phyloP scores from a whole-genome alignment of 2,329 filamentous ascomycete species.

The Xylaria sp. region DNA sequence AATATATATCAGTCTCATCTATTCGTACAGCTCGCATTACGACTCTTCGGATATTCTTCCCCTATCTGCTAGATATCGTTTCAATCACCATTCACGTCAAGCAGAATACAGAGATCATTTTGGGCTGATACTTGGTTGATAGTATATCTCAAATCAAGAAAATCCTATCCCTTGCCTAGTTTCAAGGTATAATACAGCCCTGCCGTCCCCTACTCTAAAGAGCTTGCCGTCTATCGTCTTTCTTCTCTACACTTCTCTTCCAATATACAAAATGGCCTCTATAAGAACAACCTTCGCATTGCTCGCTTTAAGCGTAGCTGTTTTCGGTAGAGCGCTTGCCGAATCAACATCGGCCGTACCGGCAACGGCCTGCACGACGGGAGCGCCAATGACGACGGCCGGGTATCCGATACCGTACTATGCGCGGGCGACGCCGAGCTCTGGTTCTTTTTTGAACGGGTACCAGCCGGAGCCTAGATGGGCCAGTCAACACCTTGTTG shows the following conservation, averaged over 20 bases:
- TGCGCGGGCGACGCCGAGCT: slow-evolving; percentile 39
- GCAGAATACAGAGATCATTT: background rate
- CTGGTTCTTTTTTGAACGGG: slow-evolving; percentile 29
- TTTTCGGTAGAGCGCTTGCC: slow-evolving; percentile 33
- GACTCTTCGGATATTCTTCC: background rate
- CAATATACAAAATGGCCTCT: slow-evolving; percentile 7
- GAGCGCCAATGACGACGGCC: slow-evolving; percentile 42
- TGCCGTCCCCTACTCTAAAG: background rate
- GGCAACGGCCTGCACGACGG: slow-evolving; percentile 42
- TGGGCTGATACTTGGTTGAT: background rate
- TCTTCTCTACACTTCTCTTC: background rate
- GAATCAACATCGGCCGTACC: slow-evolving; percentile 17
- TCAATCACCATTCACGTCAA: too few species aligned
- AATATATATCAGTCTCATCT: background rate
- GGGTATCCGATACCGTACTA: slow-evolving; percentile 48
- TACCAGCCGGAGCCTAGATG: slow-evolving; percentile 45
- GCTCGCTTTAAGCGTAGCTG: slow-evolving; percentile 7
- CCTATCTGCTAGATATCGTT: background rate
- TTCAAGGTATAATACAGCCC: background rate
- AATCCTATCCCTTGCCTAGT: background rate
- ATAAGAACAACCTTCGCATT: slow-evolving; percentile 6
- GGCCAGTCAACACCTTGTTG: slow-evolving; percentile 42
- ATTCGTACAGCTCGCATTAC: background rate
- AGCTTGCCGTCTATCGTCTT: background rate
- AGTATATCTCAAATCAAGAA: background rate